Evolutionary conservation across 2,329 filamentous ascomycete species (phyloP).

Genomic region (Fusarium tricinctum): DNA sequence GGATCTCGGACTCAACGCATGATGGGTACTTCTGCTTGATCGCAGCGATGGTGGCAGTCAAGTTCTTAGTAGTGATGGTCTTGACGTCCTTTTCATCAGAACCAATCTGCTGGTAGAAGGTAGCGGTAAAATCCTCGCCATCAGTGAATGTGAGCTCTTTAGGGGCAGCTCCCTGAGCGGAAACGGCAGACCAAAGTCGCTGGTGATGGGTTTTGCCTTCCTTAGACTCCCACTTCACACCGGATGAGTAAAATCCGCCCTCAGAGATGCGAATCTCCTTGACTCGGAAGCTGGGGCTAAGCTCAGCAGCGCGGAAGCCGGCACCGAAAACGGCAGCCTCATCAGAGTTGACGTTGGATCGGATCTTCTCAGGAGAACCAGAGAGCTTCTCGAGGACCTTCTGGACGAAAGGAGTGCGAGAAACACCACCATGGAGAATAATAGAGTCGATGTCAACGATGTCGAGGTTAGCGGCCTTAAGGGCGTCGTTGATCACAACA

Average conservation of each 20-base stretch:
- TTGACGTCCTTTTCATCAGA: slow-evolving; percentile 72
- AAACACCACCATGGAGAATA: slow-evolving; percentile 91
- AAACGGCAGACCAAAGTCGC: slow-evolving; percentile 84
- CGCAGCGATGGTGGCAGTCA: slow-evolving; percentile 84
- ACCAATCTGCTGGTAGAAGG: slow-evolving; percentile 80
- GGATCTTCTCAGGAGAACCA: slow-evolving; percentile 81
- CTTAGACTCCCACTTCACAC: slow-evolving; percentile 79
- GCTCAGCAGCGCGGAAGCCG: slow-evolving; percentile 90
- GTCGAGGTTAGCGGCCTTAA: slow-evolving; percentile 79
- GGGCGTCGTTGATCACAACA: slow-evolving; percentile 78
- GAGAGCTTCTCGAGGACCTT: slow-evolving; percentile 83
- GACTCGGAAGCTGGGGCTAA: slow-evolving; percentile 96
- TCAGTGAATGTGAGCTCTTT: slow-evolving; percentile 91
- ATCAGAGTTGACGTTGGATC: slow-evolving; percentile 95
- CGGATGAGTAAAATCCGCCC: slow-evolving; percentile 78
- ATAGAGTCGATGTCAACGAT: slow-evolving; percentile 86
- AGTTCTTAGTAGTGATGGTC: slow-evolving; percentile 81
- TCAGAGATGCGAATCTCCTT: slow-evolving; percentile 95
- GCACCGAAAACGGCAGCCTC: slow-evolving; percentile 97
- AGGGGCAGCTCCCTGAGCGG: slow-evolving; percentile 78
- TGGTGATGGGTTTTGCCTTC: slow-evolving; percentile 81
- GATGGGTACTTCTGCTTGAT: slow-evolving; percentile 81
- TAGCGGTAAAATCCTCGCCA: slow-evolving; percentile 83
- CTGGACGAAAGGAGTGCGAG: slow-evolving; percentile 94
- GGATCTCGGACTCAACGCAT: slow-evolving; percentile 82